Percentiles rank a stretch among this genome's conserved stretches.
phyloP scores from a whole-genome alignment of 352 stramenopile species.

The Aphanomyces astaci region DNA sequence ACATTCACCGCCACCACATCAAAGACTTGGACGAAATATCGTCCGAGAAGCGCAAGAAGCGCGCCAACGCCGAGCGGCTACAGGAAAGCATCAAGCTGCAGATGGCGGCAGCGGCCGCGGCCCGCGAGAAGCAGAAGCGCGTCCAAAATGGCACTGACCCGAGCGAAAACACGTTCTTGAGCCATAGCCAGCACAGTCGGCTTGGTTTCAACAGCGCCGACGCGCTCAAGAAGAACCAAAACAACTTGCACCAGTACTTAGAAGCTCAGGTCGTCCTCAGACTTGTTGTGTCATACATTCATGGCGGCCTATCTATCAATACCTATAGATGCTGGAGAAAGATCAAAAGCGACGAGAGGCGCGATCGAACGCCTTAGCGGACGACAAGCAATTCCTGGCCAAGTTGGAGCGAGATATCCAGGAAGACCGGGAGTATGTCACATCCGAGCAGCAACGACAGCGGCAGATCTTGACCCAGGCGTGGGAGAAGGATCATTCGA shows the following conservation, averaged over 20 bases:
- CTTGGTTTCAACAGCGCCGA: conserved; percentile 20
- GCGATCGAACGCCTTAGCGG: conserved; percentile 38
- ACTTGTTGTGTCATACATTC: conserved; percentile 26
- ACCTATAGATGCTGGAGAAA: conserved; percentile 46
- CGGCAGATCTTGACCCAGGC: conserved; percentile 50
- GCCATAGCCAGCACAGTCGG: conserved; percentile 15
- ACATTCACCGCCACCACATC: conserved; percentile 23
- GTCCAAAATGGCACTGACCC: conserved; percentile 12
- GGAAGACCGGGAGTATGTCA: conserved; percentile 47
- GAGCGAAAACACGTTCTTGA: conserved; percentile 22
- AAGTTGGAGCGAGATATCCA: conserved; percentile 53
- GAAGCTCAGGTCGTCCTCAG: neutral
- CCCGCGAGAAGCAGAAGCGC: neutral
- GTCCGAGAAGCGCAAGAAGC: conserved; percentile 18
- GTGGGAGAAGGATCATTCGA: conserved; percentile 51
- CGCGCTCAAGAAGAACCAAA: conserved; percentile 24
- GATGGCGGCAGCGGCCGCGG: neutral
- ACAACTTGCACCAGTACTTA: conserved; percentile 20
- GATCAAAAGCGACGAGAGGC: conserved; percentile 37
- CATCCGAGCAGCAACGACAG: conserved; percentile 42
- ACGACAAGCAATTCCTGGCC: conserved; percentile 49
- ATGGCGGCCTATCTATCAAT: too few species aligned
- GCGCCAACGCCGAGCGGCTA: conserved; percentile 4
- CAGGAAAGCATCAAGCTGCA: conserved; percentile 17
- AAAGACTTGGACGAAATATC: conserved; percentile 18